Evolutionary conservation across 1,284 basidiomycete species (phyloP).

Genomic region (Trametes hirsuta): DNA sequence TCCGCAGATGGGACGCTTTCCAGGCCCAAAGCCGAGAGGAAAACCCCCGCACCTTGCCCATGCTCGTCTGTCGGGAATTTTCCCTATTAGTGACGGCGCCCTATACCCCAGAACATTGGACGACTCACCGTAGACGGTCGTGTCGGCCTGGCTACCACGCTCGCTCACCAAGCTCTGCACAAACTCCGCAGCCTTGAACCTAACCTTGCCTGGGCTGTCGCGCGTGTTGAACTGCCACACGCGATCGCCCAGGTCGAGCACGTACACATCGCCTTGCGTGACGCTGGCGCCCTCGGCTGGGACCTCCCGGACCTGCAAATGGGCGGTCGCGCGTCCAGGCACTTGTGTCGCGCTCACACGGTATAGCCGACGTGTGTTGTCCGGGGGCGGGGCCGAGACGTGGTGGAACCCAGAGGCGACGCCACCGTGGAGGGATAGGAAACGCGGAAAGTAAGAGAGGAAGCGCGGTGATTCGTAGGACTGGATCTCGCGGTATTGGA

Average conservation of each 20-base stretch:
- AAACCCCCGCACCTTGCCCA: conserved; percentile 45
- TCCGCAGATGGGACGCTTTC: conserved; percentile 23
- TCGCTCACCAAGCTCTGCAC: conserved; percentile 49
- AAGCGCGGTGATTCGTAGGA: conserved; percentile 59
- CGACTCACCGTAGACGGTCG: conserved; percentile 52
- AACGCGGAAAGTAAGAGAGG: conserved; percentile 59
- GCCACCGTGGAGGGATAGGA: conserved; percentile 58
- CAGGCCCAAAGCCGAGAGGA: conserved; percentile 49
- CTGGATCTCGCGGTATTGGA: conserved; percentile 67
- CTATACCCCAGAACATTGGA: not conserved
- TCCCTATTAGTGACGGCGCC: not conserved
- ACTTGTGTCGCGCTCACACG: conserved; percentile 39
- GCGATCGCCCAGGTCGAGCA: conserved; percentile 56
- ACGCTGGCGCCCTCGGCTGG: conserved; percentile 47
- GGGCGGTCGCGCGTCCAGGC: conserved; percentile 24
- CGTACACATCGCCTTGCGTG: conserved; percentile 57
- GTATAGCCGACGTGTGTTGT: conserved; percentile 50
- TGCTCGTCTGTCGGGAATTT: conserved; percentile 48
- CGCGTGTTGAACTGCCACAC: conserved; percentile 60
- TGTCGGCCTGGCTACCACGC: conserved; percentile 45
- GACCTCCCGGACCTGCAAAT: conserved; percentile 54
- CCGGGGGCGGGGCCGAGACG: conserved; percentile 48
- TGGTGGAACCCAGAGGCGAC: conserved; percentile 64
- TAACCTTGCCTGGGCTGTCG: conserved; percentile 54
- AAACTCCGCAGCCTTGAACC: conserved; percentile 64